Base-by-base conservation (phyloP, 768 basidiomycete genomes). In the Antrodiella citrinella region DNA sequence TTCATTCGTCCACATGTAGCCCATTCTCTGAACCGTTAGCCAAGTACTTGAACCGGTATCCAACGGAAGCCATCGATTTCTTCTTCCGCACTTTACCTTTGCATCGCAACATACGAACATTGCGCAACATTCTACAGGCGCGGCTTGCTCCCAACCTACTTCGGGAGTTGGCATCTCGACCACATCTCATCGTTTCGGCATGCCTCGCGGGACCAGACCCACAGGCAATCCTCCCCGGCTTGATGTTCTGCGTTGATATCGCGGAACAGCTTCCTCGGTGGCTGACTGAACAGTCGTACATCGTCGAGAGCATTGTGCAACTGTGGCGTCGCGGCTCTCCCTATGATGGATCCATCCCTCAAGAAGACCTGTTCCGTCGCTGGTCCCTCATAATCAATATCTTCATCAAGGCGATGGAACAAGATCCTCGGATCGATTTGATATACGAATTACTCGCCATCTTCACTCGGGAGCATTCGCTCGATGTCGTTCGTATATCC, bases 1-100 rank as follows among this genome's bases (percentile, higher is more conserved):
- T 99, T 72, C 89, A 93, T 58, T 95, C 92, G 61, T 91, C 92
- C 1, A 81, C 82, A 13, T 78, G 74, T 48, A 95, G 87, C 57
- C 93, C 93, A 1, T 97, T 99, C 68, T 96, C 95, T 0, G 82
- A 89, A 52, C 94, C 93, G 4, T 69, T 98, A 44, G 91, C 88
- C 18, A 83, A 84, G 63, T 98, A 93, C 67, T 75, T 98, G 19
- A 83, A 97, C 65, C 84, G 91, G 7, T 98, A 96, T 67, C 86
- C 91, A 0, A 71, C 67, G 2, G 89, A 97, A 59, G 87, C 91
- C 2, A 75, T 90, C 19, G 82, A 90, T 45, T 91, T 90, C 65
- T 87, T 99, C 65, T 69, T 92, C 56, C 76, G 78, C 10, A 80
- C 90, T 54, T 69, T 98, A n/a, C 73, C 79, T 42, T 81, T 87